Evolutionary conservation across 179 eudicot species (phyloP).

Genomic region (Beta macrorhiza): DNA sequence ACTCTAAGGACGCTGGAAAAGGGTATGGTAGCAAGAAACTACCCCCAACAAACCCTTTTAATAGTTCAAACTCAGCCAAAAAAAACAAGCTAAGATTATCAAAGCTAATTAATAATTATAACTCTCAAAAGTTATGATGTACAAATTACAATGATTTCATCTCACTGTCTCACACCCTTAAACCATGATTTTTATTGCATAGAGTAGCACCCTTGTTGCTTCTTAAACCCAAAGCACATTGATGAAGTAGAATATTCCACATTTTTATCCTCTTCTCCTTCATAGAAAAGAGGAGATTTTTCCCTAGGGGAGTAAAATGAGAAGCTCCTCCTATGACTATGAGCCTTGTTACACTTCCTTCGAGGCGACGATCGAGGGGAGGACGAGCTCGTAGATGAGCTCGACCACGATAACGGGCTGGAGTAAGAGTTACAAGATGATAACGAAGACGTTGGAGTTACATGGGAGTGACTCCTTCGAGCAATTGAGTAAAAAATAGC

Average conservation of each 20-base stretch:
- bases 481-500: slow-evolving; percentile 15
- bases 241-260: slow-evolving; percentile 20
- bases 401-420: slow-evolving; percentile 34
- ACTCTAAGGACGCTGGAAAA: not conserved
- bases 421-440: slow-evolving; percentile 22
- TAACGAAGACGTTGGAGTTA: slow-evolving; percentile 18
- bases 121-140: slow-evolving; percentile 26
- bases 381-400: slow-evolving; percentile 31
- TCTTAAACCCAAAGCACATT: slow-evolving; percentile 39
- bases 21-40: slow-evolving; percentile 22
- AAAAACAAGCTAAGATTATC: slow-evolving; percentile 15
- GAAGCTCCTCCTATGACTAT: slow-evolving; percentile 30
- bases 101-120: not conserved
- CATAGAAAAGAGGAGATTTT: slow-evolving; percentile 20
- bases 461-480: slow-evolving; percentile 15
- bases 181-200: slow-evolving; percentile 16
- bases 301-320: slow-evolving; percentile 22
- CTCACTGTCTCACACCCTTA: not conserved
- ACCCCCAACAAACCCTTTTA: slow-evolving; percentile 19
- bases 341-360: slow-evolving; percentile 18
- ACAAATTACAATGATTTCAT: slow-evolving; percentile 14
- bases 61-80: slow-evolving; percentile 17
- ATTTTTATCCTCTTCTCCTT: slow-evolving; percentile 8
- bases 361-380: slow-evolving; percentile 19
- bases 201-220: slow-evolving; percentile 28